A percentile compares a stretch with the other conserved stretches of the same genome.
Evolutionary conservation across 1,284 basidiomycete genomes (phyloP).

Genomic region (Hortiboletus rubellus): DNA sequence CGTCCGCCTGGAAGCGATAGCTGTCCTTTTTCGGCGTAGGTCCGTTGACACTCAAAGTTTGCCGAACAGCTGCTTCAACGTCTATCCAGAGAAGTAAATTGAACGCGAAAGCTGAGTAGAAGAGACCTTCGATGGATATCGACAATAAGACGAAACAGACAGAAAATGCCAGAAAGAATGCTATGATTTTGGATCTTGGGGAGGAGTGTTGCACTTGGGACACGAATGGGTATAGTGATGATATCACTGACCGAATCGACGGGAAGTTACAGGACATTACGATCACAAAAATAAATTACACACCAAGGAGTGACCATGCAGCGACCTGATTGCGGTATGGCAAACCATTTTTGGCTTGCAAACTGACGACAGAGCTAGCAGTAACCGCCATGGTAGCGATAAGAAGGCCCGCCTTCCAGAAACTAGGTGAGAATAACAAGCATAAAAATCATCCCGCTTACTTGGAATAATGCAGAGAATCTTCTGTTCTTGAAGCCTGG

Average conservation of each 20-base stretch:
- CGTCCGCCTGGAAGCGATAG: constrained; percentile 58
- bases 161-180: constrained; percentile 71
- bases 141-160: constrained; percentile 82
- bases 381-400: constrained; percentile 53
- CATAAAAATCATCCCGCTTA: constrained; percentile 18
- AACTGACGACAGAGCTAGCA: constrained; percentile 53
- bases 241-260: constrained; percentile 44
- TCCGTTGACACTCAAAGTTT: constrained; percentile 1
- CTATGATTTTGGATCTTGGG: constrained; percentile 52
- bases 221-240: constrained; percentile 53
- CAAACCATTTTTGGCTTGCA: constrained; percentile 69
- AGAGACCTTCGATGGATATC: constrained; percentile 81
- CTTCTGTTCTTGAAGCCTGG: neutral
- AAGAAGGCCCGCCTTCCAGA: constrained; percentile 42
- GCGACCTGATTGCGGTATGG: constrained; percentile 60
- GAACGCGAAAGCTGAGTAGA: constrained; percentile 69
- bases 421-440: neutral
- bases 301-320: constrained; percentile 73
- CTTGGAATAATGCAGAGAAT: constrained; percentile 39
- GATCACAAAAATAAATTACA: constrained; percentile 16
- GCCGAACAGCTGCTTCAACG: constrained; percentile 55
- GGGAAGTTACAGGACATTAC: neutral
- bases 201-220: constrained; percentile 36
- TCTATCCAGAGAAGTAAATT: constrained; percentile 72
- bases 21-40: constrained; percentile 2